These are phyloP conservation scores for Coniochaeta sp. DNA, from an alignment of 2,329 filamentous ascomycete species.

Conservation along the genomic window DNA sequence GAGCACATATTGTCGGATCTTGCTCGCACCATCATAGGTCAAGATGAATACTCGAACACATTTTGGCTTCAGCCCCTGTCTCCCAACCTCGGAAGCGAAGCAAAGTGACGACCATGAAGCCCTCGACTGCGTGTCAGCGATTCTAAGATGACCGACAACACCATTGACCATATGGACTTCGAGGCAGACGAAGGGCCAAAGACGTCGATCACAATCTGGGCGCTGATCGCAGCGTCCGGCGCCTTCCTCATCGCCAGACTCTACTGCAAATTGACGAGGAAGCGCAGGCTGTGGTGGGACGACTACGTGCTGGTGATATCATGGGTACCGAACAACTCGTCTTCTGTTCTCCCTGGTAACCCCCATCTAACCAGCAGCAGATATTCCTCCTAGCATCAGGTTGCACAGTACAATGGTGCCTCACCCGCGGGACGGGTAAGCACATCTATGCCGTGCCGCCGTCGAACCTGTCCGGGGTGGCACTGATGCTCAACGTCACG, in stretches of 20 bases:
- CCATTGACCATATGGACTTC: no score
- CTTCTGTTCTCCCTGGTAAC: background rate
- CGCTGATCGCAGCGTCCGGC: constrained; percentile 8
- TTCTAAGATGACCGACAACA: no score
- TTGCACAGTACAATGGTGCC: constrained; percentile 11
- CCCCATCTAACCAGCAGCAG: background rate
- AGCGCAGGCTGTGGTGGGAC: constrained; percentile 16
- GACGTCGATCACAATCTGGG: constrained; percentile 15
- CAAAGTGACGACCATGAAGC: no score
- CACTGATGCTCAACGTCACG: constrained; percentile 15
- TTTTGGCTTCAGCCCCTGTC: no score
- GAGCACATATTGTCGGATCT: no score
- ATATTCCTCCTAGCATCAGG: constrained; percentile 14
- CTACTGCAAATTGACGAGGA: constrained; percentile 12
- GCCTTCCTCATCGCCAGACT: constrained; percentile 13
- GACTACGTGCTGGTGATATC: constrained; percentile 14
- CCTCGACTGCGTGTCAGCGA: no score
- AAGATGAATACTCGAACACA: no score
- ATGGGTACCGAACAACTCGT: constrained; percentile 12
- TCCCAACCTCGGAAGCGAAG: no score
- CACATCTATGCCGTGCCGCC: constrained; percentile 11
- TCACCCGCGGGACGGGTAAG: constrained; percentile 13
- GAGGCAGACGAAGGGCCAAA: constrained; percentile 12
- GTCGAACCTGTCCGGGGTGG: constrained; percentile 11
- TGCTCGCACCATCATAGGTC: no score